Evolutionary conservation across 179 eudicot genomes (phyloP).

Genomic region (Heliamphora pulchella): DNA sequence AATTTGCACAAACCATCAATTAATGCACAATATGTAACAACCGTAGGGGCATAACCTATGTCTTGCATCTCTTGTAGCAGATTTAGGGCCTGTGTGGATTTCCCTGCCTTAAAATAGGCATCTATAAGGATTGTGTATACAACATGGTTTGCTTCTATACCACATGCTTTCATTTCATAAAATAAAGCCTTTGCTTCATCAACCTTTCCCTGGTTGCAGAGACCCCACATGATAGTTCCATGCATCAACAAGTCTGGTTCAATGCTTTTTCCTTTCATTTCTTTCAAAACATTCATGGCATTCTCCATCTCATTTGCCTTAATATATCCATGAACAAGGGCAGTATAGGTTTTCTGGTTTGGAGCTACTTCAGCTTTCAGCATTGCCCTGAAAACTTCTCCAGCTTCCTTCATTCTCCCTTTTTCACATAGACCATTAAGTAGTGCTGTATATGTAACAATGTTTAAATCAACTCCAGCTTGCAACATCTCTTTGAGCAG

Average conservation of each 20-base stretch:
- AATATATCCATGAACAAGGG: conserved; percentile 66
- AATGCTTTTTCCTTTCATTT: conserved; percentile 49
- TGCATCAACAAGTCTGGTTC: conserved; percentile 50
- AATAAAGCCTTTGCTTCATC: conserved; percentile 56
- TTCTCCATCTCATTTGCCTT: conserved; percentile 52
- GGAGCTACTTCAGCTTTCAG: conserved; percentile 46
- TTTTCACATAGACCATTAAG: conserved; percentile 66
- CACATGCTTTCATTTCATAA: conserved; percentile 54
- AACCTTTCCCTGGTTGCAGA: conserved; percentile 55
- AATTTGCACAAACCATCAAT: conserved; percentile 80
- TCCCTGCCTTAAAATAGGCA: conserved; percentile 63
- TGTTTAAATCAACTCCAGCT: conserved; percentile 56
- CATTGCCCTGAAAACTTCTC: conserved; percentile 53
- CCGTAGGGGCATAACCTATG: conserved; percentile 44
- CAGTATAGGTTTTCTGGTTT: conserved; percentile 55
- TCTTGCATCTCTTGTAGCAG: conserved; percentile 65
- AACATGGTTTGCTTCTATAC: conserved; percentile 41
- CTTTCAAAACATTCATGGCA: conserved; percentile 38
- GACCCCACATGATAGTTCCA: conserved; percentile 76
- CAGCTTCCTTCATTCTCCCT: conserved; percentile 73
- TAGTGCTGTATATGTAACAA: conserved; percentile 72
- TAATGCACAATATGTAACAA: conserved; percentile 56
- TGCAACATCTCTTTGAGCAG: conserved; percentile 75
- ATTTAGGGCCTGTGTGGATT: conserved; percentile 45
- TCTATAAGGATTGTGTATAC: conserved; percentile 58